Conservation (phyloP, 768 basidiomycete genomes). For the Naganishia friedmannii region DNA sequence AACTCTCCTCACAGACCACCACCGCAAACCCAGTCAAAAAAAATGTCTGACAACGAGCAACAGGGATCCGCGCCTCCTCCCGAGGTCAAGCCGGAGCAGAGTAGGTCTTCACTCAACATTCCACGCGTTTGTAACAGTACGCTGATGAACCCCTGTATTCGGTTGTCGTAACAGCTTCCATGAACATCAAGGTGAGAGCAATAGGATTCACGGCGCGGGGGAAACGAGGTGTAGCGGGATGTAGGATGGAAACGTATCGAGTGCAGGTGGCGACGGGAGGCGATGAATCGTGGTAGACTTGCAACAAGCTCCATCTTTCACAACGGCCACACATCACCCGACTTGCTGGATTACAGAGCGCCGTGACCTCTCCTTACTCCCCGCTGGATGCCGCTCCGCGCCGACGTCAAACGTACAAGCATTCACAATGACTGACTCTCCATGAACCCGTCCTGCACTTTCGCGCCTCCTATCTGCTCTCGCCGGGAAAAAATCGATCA, state of each 20-base stretch:
- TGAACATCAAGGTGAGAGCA: slow-evolving; percentile 32
- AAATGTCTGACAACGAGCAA: slow-evolving; percentile 28
- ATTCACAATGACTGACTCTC: background rate
- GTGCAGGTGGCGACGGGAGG: background rate
- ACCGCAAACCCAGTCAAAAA: background rate
- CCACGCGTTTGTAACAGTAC: background rate
- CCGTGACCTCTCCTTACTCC: background rate
- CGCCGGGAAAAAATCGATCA: background rate
- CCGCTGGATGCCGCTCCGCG: background rate
- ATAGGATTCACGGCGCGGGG: background rate
- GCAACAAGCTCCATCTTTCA: background rate
- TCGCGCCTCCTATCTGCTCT: background rate
- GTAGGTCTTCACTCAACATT: slow-evolving; percentile 16
- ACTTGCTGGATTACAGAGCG: too few relatives aligned
- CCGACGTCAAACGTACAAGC: background rate
- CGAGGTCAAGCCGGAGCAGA: slow-evolving; percentile 31
- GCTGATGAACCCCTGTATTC: background rate
- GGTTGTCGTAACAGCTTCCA: slow-evolving; percentile 17
- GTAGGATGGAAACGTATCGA: background rate
- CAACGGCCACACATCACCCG: background rate
- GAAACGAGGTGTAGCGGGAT: background rate
- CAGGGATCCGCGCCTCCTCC: slow-evolving; percentile 25
- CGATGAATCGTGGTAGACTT: background rate
- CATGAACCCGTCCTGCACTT: background rate
- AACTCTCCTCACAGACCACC: background rate